A percentile compares a stretch with the other conserved stretches of the same genome.
Evolutionary conservation across 345 rosid genomes (phyloP).

Genomic region (Salix viminalis): DNA sequence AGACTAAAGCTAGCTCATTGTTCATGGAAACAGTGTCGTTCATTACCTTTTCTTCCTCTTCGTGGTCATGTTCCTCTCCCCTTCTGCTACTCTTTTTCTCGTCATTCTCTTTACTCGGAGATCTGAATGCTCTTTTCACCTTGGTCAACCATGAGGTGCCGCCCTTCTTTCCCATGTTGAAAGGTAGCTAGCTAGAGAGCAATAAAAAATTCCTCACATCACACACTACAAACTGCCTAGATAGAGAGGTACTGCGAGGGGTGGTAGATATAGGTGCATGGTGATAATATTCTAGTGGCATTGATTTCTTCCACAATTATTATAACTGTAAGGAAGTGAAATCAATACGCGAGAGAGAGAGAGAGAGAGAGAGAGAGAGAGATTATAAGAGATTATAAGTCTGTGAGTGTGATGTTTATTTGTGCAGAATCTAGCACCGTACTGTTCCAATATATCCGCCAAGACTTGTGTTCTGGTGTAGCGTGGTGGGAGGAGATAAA

Average conservation of each 20-base stretch:
- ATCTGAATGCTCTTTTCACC: slow-evolving; percentile 28
- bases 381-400: not conserved
- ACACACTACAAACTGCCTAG: not conserved
- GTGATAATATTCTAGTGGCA: not conserved
- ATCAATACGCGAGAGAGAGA: not conserved
- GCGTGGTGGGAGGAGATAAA: slow-evolving; percentile 15
- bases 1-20: not conserved
- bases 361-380: not conserved
- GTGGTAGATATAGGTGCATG: not conserved
- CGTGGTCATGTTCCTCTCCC: slow-evolving; percentile 34
- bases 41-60: slow-evolving; percentile 25
- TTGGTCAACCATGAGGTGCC: slow-evolving; percentile 20
- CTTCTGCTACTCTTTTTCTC: slow-evolving; percentile 43
- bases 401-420: not conserved
- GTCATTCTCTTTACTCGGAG: slow-evolving; percentile 10
- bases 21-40: not conserved
- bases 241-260: not conserved
- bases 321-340: not conserved
- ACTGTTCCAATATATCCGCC: slow-evolving; percentile 22
- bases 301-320: not conserved
- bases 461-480: slow-evolving; percentile 6
- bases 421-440: slow-evolving; percentile 23
- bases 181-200: not conserved
- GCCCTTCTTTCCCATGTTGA: slow-evolving; percentile 18
- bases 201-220: not conserved